Base-by-base conservation (phyloP, 805 yeast genomes). In the Zygosaccharomyces rouxii region DNA sequence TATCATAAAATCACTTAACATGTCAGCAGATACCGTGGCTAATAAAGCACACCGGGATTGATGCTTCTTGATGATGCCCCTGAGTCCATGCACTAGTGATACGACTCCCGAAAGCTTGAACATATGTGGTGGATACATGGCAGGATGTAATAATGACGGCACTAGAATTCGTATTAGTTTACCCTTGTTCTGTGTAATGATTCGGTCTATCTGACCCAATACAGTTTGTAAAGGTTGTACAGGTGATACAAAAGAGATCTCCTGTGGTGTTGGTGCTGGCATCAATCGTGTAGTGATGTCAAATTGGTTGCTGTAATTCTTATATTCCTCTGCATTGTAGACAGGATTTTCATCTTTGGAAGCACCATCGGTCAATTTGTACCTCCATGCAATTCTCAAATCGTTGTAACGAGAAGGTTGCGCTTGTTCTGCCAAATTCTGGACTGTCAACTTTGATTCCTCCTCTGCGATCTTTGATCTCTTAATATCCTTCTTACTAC, bases 321-420 rank as follows among this genome's bases (percentile, higher is more conserved):
- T 82, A 55, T 73, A 72, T 4, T 64, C 73, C 35, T 66, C 66
- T 10, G 57, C 66, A 5, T 35, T 37, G 9, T 52, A 46, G 6
- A 45, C 45, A 7, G 46, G 47, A 13, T 42, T 53, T 21, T 29
- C 39, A 37, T 35, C 50, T 38, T 47, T 40, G 53, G 35, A 49
- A 59, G 55, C 55, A 38, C 67, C 69, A 43, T 71, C 71, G 21
- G 71, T 72, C 46, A 73, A 68, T 0, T 92, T 94, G 60, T 90
- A 90, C 59, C 97, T 78, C 98, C 98, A 90, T 1, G 98, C 97
- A 56, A 90, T 90, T 62, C 83, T 86, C 75, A 90, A 71, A 54
- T 84, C 87, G 5, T 69, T 52, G 40, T 55, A 53, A 48, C 64
- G 56, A 14, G 57, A 44, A 38, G 63, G 56, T 21, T 55, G 46